phyloP scores from a whole-genome alignment of 169 alveolate genomes.

The Amoebophrya sp. region DNA sequence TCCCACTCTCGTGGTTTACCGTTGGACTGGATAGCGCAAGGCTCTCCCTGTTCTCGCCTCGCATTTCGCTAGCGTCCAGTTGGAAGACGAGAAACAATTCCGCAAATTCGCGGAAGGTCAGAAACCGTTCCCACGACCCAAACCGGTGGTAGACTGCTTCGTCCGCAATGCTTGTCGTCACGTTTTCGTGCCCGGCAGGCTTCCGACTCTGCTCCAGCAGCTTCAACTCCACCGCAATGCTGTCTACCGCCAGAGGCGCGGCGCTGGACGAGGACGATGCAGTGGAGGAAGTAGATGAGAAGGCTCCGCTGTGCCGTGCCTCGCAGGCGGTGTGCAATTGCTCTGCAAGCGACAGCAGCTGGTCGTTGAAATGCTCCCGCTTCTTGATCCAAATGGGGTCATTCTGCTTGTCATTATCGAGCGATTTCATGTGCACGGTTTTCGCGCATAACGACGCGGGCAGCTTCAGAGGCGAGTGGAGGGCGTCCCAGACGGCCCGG shows the following conservation, averaged over 20 bases:
- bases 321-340: slow-evolving; percentile 37
- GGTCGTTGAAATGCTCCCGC: slow-evolving; percentile 56
- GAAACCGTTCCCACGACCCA: not conserved
- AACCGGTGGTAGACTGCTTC: too few species aligned
- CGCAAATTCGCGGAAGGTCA: not conserved
- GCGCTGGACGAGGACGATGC: not conserved
- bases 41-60: not conserved
- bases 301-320: not conserved
- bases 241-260: not conserved
- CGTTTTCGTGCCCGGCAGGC: too few species aligned
- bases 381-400: slow-evolving; percentile 60
- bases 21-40: too few species aligned
- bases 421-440: not conserved
- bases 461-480: not conserved
- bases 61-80: not conserved
- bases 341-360: slow-evolving; percentile 54
- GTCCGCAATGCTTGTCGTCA: too few species aligned
- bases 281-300: not conserved
- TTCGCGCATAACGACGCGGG: not conserved
- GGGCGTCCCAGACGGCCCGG: not conserved
- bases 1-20: not conserved
- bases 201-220: not conserved
- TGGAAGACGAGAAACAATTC: not conserved
- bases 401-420: slow-evolving; percentile 33
- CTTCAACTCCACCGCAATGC: not conserved